These are phyloP conservation scores for Floccularia luteovirens DNA, from an alignment of 768 basidiomycete genomes.

Conservation along the genomic window DNA sequence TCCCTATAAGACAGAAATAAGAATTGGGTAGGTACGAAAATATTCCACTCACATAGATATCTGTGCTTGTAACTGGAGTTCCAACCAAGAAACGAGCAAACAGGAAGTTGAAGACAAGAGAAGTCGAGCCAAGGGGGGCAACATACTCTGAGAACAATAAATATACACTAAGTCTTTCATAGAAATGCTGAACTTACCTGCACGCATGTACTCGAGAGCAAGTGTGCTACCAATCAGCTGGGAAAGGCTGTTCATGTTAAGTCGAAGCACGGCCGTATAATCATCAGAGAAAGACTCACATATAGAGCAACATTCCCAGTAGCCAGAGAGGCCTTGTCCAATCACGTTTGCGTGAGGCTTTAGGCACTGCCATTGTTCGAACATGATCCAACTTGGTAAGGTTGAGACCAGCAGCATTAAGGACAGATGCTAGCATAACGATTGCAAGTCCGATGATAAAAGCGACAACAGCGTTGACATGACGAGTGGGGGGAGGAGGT, in stretches of 20 bases:
- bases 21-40: neutral
- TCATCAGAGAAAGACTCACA: conserved; percentile 38
- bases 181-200: conserved; percentile 35
- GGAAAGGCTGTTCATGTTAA: conserved; percentile 44
- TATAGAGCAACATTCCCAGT: conserved; percentile 90
- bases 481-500: conserved; percentile 12
- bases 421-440: conserved; percentile 74
- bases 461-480: conserved; percentile 48
- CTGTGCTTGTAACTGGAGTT: conserved; percentile 75
- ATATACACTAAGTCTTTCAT: neutral
- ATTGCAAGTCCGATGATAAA: conserved; percentile 87
- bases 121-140: conserved; percentile 89
- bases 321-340: conserved; percentile 87
- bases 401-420: conserved; percentile 91
- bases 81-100: conserved; percentile 88
- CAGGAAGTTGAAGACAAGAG: conserved; percentile 93
- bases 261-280: conserved; percentile 3
- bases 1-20: conserved; percentile 36
- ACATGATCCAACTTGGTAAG: conserved; percentile 93
- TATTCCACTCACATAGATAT: conserved; percentile 61
- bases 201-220: conserved; percentile 83
- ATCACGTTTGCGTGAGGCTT: conserved; percentile 63
- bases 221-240: conserved; percentile 85
- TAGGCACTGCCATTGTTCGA: conserved; percentile 67
- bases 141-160: conserved; percentile 84